Evolutionary conservation across 176 grass and related monocot genomes (phyloP).

Genomic region (Avena sativa): DNA sequence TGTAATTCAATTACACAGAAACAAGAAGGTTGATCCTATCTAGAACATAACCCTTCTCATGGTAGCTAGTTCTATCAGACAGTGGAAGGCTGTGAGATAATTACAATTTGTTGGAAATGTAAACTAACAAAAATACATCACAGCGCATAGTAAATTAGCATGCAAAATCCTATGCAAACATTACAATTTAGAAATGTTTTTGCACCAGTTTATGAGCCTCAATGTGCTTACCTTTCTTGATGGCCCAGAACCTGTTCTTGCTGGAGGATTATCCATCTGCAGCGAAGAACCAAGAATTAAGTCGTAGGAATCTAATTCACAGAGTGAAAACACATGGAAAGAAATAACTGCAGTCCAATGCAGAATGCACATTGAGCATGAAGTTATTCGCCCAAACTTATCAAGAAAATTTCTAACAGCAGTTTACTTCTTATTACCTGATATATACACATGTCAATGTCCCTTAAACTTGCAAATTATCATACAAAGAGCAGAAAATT

Average conservation of each 20-base stretch:
- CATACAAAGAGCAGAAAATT: slow-evolving; percentile 28
- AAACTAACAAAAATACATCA: slow-evolving; percentile 31
- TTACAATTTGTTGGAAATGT: slow-evolving; percentile 26
- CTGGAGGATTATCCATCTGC: slow-evolving; percentile 84
- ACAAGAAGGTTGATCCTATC: slow-evolving; percentile 9
- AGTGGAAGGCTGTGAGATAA: neutral
- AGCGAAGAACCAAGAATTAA: slow-evolving; percentile 27
- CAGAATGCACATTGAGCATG: neutral
- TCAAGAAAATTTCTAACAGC: slow-evolving; percentile 11
- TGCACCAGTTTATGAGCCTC: slow-evolving; percentile 23
- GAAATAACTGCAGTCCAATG: slow-evolving; percentile 20
- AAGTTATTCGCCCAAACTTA: neutral
- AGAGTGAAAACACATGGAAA: neutral
- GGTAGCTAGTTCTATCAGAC: neutral
- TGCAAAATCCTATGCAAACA: slow-evolving; percentile 25
- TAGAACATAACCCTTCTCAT: slow-evolving; percentile 15
- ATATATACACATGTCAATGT: neutral
- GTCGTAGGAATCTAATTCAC: neutral
- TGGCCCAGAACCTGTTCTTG: slow-evolving; percentile 77
- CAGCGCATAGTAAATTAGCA: slow-evolving; percentile 3
- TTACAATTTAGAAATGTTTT: slow-evolving; percentile 32
- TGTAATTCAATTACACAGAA: slow-evolving; percentile 15
- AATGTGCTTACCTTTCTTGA: slow-evolving; percentile 84
- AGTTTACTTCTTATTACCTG: neutral
- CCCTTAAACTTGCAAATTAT: slow-evolving; percentile 12